Conservation (phyloP, 176 grass and related monocot genomes). For the Tillandsia fasciculata region DNA sequence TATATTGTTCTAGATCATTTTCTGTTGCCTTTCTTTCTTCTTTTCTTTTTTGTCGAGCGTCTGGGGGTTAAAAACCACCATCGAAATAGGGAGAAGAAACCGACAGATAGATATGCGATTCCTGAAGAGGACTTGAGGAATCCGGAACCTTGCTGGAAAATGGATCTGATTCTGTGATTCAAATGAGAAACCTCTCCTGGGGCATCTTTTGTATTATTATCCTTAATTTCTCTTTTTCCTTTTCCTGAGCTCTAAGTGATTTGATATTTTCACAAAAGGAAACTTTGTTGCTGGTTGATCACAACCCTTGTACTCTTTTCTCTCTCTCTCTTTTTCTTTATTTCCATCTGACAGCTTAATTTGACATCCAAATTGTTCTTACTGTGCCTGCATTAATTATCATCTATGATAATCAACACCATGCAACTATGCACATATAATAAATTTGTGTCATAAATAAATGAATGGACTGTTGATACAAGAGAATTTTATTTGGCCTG, state of each 20-base stretch:
- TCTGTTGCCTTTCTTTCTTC: not conserved
- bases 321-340: too few relatives aligned
- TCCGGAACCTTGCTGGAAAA: too few relatives aligned
- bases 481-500: too few relatives aligned
- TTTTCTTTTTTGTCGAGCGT: not conserved
- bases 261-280: constrained; percentile 21
- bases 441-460: too few relatives aligned
- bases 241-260: constrained; percentile 19
- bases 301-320: not conserved
- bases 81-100: not conserved
- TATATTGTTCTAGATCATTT: not conserved
- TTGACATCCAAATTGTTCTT: too few relatives aligned
- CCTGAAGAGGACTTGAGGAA: not conserved
- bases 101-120: constrained; percentile 16
- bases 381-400: too few relatives aligned
- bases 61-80: too few relatives aligned
- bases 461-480: too few relatives aligned
- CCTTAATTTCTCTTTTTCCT: too few relatives aligned
- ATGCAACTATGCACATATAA: too few relatives aligned
- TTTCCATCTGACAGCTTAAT: too few relatives aligned
- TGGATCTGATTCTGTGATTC: not conserved
- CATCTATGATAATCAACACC: too few relatives aligned
- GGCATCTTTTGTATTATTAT: not conserved
- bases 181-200: not conserved
- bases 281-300: constrained; percentile 13